These are phyloP conservation scores for Xylariaceae sp. DNA, from an alignment of 2,329 filamentous ascomycete species.

Conservation along the genomic window DNA sequence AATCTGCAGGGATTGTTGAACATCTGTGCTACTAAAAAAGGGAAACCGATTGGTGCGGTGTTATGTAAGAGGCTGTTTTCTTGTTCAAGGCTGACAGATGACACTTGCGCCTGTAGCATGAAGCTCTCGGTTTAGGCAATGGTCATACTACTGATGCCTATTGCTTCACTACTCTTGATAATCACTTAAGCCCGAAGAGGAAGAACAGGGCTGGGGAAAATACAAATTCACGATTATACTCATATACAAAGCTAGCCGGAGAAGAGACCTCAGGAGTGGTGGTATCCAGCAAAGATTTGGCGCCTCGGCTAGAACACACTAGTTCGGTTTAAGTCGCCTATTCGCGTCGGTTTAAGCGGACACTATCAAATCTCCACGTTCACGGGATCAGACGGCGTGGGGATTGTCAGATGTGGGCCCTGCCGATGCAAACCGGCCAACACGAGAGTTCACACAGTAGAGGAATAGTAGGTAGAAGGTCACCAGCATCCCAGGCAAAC, in stretches of 20 bases:
- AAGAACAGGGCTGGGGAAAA: too few species aligned
- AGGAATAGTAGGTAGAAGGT: background rate
- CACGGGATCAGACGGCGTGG: conserved; percentile 20
- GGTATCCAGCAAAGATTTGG: background rate
- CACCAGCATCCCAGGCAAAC: background rate
- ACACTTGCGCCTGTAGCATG: background rate
- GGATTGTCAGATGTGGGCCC: conserved; percentile 15
- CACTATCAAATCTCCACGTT: conserved; percentile 10
- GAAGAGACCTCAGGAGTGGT: too few species aligned
- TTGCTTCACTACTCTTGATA: too few species aligned
- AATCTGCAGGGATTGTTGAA: background rate
- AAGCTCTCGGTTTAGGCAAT: background rate
- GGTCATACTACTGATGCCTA: too few species aligned
- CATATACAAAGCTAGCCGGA: too few species aligned
- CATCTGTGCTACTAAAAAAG: conserved; percentile 2
- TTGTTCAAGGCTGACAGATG: background rate
- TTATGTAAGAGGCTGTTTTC: background rate
- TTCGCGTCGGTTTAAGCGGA: background rate
- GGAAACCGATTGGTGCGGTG: conserved; percentile 8
- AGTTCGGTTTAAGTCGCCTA: conserved; percentile 2
- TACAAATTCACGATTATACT: too few species aligned
- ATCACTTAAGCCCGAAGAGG: too few species aligned
- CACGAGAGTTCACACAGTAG: conserved; percentile 3
- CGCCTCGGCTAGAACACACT: background rate
- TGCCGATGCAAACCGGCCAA: conserved; percentile 32